Percentiles rank a stretch among this genome's conserved stretches.
Conservation (phyloP, 2,329 filamentous ascomycete species). For the Colletotrichum chlorophyti region DNA sequence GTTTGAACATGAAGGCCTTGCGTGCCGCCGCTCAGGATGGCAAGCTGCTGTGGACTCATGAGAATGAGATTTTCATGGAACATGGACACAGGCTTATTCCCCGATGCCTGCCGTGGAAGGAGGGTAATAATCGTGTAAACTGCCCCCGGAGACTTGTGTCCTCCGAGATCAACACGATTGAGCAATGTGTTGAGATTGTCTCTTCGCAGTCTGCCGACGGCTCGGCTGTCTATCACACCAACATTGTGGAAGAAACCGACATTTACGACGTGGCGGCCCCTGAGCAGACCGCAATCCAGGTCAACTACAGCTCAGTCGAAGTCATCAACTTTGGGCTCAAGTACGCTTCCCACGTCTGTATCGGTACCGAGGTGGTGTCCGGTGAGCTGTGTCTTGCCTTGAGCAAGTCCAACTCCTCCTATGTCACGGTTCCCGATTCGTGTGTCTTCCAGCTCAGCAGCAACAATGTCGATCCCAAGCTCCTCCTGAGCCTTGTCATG, state of each 20-base stretch:
- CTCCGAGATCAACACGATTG: slow-evolving; percentile 39
- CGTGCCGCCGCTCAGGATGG: not conserved
- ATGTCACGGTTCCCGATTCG: slow-evolving; percentile 33
- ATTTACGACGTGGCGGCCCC: slow-evolving; percentile 18
- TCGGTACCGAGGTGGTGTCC: slow-evolving; percentile 38
- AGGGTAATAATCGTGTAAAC: slow-evolving; percentile 46
- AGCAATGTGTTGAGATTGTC: slow-evolving; percentile 38
- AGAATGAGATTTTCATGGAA: slow-evolving; percentile 41
- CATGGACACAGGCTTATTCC: slow-evolving; percentile 42
- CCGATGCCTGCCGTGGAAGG: slow-evolving; percentile 45
- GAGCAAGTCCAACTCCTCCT: slow-evolving; percentile 42
- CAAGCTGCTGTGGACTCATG: slow-evolving; percentile 22
- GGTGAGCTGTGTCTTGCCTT: slow-evolving; percentile 37
- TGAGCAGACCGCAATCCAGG: slow-evolving; percentile 33
- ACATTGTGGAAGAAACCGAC: slow-evolving; percentile 20
- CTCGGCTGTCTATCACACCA: slow-evolving; percentile 31
- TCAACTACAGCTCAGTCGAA: slow-evolving; percentile 44
- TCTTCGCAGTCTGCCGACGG: slow-evolving; percentile 25
- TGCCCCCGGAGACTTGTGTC: slow-evolving; percentile 44
- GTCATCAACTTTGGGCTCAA: slow-evolving; percentile 34
- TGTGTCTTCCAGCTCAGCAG: slow-evolving; percentile 29
- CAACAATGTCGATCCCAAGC: slow-evolving; percentile 23
- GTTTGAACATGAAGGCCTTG: slow-evolving; percentile 13
- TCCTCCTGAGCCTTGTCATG: slow-evolving; percentile 33
- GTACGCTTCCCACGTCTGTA: slow-evolving; percentile 38